A percentile compares a stretch with the other conserved stretches of the same genome.
Evolutionary conservation across 2,329 filamentous ascomycete species (phyloP).

Genomic region (Exophiala sp.): DNA sequence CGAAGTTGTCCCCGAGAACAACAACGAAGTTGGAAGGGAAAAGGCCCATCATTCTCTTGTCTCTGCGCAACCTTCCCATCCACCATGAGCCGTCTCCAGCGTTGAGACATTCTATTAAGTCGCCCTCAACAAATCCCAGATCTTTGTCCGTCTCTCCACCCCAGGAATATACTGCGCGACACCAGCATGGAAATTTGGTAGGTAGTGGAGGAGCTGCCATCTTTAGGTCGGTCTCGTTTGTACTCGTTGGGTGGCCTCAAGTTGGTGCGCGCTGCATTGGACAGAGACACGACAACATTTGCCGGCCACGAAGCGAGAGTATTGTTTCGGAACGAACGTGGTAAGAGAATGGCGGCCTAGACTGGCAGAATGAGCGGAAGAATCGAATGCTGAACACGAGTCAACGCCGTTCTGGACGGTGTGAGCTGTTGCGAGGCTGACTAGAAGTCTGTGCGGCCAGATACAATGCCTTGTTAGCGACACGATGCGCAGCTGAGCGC

Average conservation of each 20-base stretch:
- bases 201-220: conserved; percentile 51
- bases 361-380: neutral
- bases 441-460: neutral
- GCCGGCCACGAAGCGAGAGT: conserved; percentile 3
- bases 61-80: conserved; percentile 85
- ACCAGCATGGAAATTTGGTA: conserved; percentile 82
- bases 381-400: neutral
- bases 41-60: conserved; percentile 81
- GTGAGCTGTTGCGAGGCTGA: neutral
- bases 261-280: conserved; percentile 4
- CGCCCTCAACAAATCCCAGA: conserved; percentile 93
- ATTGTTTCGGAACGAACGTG: conserved; percentile 1
- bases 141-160: conserved; percentile 93
- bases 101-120: conserved; percentile 96
- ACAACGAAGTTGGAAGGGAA: conserved; percentile 98
- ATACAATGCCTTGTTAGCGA: neutral
- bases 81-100: conserved; percentile 98
- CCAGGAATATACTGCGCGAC: conserved; percentile 86
- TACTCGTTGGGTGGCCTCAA: neutral
- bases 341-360: neutral
- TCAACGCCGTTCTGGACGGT: neutral
- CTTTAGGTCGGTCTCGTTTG: neutral
- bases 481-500: neutral
- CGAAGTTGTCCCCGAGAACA: conserved; percentile 76
- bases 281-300: conserved; percentile 11